Evolutionary conservation across 2,329 filamentous ascomycete genomes (phyloP).

Genomic region (Cryphonectria radicalis): DNA sequence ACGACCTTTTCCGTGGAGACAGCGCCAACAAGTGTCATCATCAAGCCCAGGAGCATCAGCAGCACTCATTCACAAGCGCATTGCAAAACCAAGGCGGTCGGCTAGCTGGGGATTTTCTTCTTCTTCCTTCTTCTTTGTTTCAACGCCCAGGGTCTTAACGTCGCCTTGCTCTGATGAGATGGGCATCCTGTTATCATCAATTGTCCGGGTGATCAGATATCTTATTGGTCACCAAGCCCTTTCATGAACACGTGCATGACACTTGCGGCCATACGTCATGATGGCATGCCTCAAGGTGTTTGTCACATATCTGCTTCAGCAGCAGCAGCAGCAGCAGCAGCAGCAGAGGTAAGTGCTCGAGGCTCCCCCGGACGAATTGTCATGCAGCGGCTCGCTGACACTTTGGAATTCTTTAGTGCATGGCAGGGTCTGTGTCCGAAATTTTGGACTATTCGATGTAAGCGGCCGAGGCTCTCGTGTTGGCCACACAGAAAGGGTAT

Average conservation of each 20-base stretch:
- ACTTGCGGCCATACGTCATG: neutral
- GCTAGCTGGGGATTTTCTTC: neutral
- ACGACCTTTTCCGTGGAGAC: neutral
- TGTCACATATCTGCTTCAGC: neutral
- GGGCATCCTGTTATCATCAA: neutral
- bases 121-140: neutral
- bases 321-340: no score
- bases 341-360: neutral
- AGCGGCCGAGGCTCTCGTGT: neutral
- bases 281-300: neutral
- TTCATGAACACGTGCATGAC: neutral
- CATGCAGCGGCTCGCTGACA: neutral
- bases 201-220: neutral
- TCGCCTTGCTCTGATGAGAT: neutral
- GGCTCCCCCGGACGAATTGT: neutral
- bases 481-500: neutral
- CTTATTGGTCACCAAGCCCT: neutral
- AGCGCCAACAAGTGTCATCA: neutral
- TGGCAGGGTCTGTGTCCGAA: neutral
- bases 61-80: neutral
- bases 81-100: neutral
- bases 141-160: neutral
- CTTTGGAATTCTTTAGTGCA: neutral
- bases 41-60: neutral
- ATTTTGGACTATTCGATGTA: neutral